Conservation (phyloP, 2,329 filamentous ascomycete genomes). For the Verticillium albo-atrum region DNA sequence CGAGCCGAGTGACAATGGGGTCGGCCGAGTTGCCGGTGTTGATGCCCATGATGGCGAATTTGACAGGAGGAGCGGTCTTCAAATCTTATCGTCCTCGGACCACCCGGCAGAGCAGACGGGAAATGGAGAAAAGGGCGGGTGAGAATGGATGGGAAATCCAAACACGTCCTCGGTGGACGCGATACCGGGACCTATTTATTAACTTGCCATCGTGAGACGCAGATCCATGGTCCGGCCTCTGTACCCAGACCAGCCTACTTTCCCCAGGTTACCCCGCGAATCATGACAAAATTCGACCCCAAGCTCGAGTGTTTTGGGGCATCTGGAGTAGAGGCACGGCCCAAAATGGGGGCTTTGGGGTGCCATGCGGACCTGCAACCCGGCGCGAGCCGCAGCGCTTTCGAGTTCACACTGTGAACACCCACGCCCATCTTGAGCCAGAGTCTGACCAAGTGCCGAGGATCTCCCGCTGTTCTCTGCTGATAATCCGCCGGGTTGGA, state of each 20-base stretch:
- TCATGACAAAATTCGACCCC: background rate
- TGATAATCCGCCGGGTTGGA: background rate
- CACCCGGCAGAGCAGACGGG: background rate
- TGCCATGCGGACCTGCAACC: background rate
- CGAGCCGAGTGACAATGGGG: slow-evolving; percentile 24
- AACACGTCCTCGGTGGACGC: background rate
- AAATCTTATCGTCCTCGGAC: background rate
- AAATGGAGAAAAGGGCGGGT: background rate
- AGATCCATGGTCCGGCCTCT: background rate
- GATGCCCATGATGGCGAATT: background rate
- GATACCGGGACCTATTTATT: background rate
- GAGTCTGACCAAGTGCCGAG: background rate
- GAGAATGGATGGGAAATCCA: background rate
- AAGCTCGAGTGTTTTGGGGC: background rate
- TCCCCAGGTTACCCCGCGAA: background rate
- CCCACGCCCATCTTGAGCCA: background rate
- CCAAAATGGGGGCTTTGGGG: background rate
- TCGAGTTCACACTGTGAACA: background rate
- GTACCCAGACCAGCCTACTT: background rate
- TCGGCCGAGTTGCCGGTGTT: slow-evolving; percentile 12
- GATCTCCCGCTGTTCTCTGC: background rate
- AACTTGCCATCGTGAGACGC: background rate
- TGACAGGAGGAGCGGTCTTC: background rate
- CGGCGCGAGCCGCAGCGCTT: background rate
- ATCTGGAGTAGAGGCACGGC: background rate